phyloP scores from a whole-genome alignment of 768 basidiomycete species.

The Mycena rebaudengoi region DNA sequence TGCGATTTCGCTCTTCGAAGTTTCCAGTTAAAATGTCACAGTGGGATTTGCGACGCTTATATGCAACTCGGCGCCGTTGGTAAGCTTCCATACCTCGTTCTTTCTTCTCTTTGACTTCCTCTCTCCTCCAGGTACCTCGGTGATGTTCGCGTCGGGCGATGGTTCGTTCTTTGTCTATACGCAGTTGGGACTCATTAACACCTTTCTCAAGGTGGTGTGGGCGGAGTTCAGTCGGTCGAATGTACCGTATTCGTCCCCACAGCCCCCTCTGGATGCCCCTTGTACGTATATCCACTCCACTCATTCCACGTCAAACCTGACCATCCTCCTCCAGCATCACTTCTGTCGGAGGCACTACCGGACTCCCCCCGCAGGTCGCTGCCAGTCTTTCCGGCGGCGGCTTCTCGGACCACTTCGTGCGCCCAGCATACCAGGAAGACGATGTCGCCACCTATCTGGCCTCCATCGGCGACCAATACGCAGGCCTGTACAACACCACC shows the following conservation, averaged over 20 bases:
- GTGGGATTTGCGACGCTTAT: not conserved
- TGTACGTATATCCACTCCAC: not conserved
- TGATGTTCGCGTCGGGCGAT: not conserved
- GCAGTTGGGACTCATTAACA: too few species aligned
- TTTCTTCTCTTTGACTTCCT: not conserved
- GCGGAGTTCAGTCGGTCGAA: not conserved
- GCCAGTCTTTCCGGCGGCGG: conserved; percentile 3
- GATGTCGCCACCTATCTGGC: conserved; percentile 39
- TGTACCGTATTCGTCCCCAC: not conserved
- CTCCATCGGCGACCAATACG: conserved; percentile 39
- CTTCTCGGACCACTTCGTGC: conserved; percentile 6
- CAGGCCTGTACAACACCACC: conserved; percentile 37
- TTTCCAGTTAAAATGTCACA: too few species aligned
- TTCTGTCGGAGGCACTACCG: not conserved
- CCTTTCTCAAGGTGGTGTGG: not conserved
- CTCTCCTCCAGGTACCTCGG: not conserved
- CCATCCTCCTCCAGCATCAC: not conserved
- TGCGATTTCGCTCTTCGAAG: too few species aligned
- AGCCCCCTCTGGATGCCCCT: not conserved
- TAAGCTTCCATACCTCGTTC: not conserved
- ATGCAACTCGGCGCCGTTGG: not conserved
- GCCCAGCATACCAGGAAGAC: conserved; percentile 35
- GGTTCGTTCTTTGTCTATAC: too few species aligned
- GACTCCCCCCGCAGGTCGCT: not conserved
- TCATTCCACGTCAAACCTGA: not conserved